Percentiles rank a stretch among this genome's conserved stretches.
Conservation (phyloP, 148 eudicot genomes). For the Vaccinium corymbosum region DNA sequence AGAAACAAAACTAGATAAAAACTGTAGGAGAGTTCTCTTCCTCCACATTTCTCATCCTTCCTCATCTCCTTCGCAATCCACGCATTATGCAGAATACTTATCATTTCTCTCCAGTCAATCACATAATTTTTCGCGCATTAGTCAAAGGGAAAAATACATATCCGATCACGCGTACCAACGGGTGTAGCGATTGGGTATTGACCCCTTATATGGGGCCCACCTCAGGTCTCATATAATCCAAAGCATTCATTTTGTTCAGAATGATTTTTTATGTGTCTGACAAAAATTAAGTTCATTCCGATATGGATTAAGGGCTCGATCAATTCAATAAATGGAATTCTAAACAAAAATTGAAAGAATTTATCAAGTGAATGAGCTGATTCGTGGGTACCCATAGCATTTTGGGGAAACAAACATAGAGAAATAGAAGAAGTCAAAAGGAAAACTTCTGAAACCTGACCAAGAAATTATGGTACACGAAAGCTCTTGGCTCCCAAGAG, state of each 20-base stretch:
- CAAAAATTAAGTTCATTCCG: too few relatives aligned
- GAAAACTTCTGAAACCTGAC: constrained; percentile 28
- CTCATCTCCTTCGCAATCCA: background rate
- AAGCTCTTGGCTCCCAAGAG: constrained; percentile 97
- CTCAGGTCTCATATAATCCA: too few relatives aligned
- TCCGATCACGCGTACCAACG: too few relatives aligned
- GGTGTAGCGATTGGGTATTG: too few relatives aligned
- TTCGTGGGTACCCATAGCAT: too few relatives aligned
- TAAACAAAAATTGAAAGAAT: too few relatives aligned
- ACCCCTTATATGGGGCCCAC: too few relatives aligned
- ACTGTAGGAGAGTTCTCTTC: background rate
- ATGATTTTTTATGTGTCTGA: too few relatives aligned
- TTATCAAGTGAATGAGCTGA: too few relatives aligned
- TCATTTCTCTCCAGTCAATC: background rate
- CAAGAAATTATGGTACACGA: constrained; percentile 80
- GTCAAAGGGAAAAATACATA: background rate
- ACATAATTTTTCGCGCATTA: background rate
- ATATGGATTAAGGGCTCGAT: too few relatives aligned
- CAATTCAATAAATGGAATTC: too few relatives aligned
- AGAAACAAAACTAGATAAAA: background rate
- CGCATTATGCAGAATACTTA: background rate
- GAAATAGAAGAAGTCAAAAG: background rate
- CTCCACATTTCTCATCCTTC: background rate
- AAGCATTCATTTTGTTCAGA: too few relatives aligned
- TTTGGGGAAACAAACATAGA: background rate